Conservation (phyloP, 257 asterid species). For the Datura wrightii region DNA sequence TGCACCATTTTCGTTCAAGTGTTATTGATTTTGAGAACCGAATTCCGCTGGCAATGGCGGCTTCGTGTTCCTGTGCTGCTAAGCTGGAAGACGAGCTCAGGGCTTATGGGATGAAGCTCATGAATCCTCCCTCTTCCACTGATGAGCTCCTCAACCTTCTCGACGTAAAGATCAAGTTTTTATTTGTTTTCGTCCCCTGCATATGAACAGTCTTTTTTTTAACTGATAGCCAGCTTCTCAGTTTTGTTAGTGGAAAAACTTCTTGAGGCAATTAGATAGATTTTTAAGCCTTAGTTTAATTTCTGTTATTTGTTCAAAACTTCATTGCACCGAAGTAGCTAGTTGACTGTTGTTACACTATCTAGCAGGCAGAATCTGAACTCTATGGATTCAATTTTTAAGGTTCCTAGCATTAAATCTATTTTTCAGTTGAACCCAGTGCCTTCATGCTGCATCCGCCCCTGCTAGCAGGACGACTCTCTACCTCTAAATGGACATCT, state of each 20-base stretch:
- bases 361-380: neutral
- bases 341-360: too few species aligned
- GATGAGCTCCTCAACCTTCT: slow-evolving; percentile 45
- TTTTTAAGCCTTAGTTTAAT: neutral
- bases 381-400: too few species aligned
- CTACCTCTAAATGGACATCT: neutral
- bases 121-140: slow-evolving; percentile 34
- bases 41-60: slow-evolving; percentile 36
- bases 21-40: neutral
- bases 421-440: too few species aligned
- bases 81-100: slow-evolving; percentile 36
- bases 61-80: neutral
- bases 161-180: slow-evolving; percentile 25
- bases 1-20: neutral
- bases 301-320: neutral
- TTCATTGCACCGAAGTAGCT: neutral
- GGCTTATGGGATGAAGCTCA: slow-evolving; percentile 39
- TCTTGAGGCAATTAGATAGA: neutral
- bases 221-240: neutral
- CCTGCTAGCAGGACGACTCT: neutral
- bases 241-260: neutral
- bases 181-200: slow-evolving; percentile 11
- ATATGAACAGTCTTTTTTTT: slow-evolving; percentile 24
- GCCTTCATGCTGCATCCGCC: too few species aligned
- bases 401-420: too few species aligned